A percentile compares a stretch with the other conserved stretches of the same genome.
Conservation (phyloP, 2,329 filamentous ascomycete species). For the Botrytis deweyae region DNA sequence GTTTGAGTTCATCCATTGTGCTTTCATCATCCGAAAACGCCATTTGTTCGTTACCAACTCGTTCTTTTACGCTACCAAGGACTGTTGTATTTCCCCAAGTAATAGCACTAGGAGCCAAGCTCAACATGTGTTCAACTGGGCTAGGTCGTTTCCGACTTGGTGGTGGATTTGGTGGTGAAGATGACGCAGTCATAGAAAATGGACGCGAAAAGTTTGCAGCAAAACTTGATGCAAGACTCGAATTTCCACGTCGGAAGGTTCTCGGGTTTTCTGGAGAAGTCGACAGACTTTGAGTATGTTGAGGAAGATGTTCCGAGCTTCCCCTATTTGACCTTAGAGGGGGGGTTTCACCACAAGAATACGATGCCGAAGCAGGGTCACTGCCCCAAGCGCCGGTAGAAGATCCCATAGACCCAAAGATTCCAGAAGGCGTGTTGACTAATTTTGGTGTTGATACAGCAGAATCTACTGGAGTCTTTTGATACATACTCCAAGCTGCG, state of each 20-base stretch:
- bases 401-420: constrained; percentile 57
- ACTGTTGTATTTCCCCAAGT: constrained; percentile 43
- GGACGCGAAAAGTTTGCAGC: constrained; percentile 53
- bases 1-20: constrained; percentile 28
- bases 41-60: constrained; percentile 29
- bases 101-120: constrained; percentile 47
- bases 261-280: constrained; percentile 57
- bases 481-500: constrained; percentile 52
- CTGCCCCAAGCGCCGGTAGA: constrained; percentile 54
- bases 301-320: constrained; percentile 49
- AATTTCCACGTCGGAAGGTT: constrained; percentile 53
- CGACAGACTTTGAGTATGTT: constrained; percentile 52
- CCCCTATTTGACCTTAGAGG: constrained; percentile 49
- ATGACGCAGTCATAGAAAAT: constrained; percentile 40
- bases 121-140: constrained; percentile 60
- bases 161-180: constrained; percentile 48
- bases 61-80: constrained; percentile 41
- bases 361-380: constrained; percentile 57
- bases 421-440: constrained; percentile 54
- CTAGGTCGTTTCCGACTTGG: constrained; percentile 54
- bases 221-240: constrained; percentile 55
- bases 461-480: constrained; percentile 54
- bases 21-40: constrained; percentile 38
- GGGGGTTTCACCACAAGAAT: constrained; percentile 62
- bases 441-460: constrained; percentile 57